Base-by-base conservation (phyloP, 352 stramenopile species). In the Phytophthora fragariae region DNA sequence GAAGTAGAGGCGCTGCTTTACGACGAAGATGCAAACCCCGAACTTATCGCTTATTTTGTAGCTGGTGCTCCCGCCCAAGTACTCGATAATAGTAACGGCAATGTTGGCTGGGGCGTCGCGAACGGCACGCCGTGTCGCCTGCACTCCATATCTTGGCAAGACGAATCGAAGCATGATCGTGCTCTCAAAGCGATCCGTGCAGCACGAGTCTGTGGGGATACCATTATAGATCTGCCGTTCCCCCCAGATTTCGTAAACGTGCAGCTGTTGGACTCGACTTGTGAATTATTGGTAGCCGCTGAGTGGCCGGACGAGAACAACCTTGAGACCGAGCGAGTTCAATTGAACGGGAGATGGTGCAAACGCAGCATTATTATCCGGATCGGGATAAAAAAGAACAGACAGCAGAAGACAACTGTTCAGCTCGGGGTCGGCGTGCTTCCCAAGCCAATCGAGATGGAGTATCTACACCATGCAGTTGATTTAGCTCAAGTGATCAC, bases 121-220 rank as follows among this genome's bases (percentile, higher is more conserved):
- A 66, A 72, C 27, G 57, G 65, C 1, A 57, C 57, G 24, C n/a
- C 54, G 5, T 73, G 71, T 33, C 35, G 2, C 1, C 27, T 71
- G 8, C 71, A 77, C 15, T 73, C 60, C 0, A 33, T 77, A 37
- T 55, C 60, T 17, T 77, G 71, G 65, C 29, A 77, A 21, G 64
- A 73, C 46, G n/a, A 37, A 24, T 10, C 1, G 0, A 69, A 62
- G 49, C n/a, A 7, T 50, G 44, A 50, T 50, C 6, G 44, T 12
- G 14, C 17, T 21, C 35, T 41, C 35, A 41, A 41, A 41, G 24
- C 24, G 24, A 27, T 27, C 24, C 24, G 9, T n/a, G 21, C 27
- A 44, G 29, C 35, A 7, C 54, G 54, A 5, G 31, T 35, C 11
- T n/a, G 11, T 39, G 29, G 35, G 15, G 31, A 14, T 2, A 2